phyloP scores from a whole-genome alignment of 2,329 filamentous ascomycete species.

The Huntiella moniliformis region DNA sequence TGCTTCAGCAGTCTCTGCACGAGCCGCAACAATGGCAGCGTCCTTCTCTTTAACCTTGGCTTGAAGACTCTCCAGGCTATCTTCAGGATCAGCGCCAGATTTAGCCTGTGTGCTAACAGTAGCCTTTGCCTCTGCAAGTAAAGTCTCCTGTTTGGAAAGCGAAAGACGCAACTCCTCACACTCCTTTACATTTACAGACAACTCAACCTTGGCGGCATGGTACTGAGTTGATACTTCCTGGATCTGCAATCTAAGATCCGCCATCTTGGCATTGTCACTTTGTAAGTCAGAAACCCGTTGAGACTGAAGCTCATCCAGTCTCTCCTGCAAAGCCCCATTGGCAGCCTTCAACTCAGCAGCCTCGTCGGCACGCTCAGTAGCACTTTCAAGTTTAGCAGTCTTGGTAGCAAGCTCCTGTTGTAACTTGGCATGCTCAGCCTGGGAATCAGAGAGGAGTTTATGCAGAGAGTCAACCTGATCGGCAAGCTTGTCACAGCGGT shows the following conservation, averaged over 20 bases:
- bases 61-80: neutral
- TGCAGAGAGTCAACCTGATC: slow-evolving; percentile 5
- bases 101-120: too few relatives aligned
- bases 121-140: slow-evolving; percentile 5
- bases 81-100: neutral
- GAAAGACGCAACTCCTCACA: slow-evolving; percentile 2
- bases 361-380: slow-evolving; percentile 3
- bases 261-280: slow-evolving; percentile 1
- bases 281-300: neutral
- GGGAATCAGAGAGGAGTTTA: slow-evolving; percentile 3
- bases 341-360: slow-evolving; percentile 1
- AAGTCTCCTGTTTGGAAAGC: slow-evolving; percentile 1
- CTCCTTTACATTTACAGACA: neutral
- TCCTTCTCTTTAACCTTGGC: neutral
- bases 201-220: too few relatives aligned
- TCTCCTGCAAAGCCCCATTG: slow-evolving; percentile 3
- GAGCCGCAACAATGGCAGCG: too few relatives aligned
- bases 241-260: slow-evolving; percentile 1
- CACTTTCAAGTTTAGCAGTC: slow-evolving; percentile 1
- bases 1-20: slow-evolving; percentile 5
- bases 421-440: neutral
- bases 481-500: neutral
- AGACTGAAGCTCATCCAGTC: neutral
- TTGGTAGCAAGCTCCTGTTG: slow-evolving; percentile 7
- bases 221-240: neutral